These are phyloP conservation scores for Barbatosphaeria neglecta DNA, from an alignment of 495 filamentous ascomycete species.

Conservation along the genomic window DNA sequence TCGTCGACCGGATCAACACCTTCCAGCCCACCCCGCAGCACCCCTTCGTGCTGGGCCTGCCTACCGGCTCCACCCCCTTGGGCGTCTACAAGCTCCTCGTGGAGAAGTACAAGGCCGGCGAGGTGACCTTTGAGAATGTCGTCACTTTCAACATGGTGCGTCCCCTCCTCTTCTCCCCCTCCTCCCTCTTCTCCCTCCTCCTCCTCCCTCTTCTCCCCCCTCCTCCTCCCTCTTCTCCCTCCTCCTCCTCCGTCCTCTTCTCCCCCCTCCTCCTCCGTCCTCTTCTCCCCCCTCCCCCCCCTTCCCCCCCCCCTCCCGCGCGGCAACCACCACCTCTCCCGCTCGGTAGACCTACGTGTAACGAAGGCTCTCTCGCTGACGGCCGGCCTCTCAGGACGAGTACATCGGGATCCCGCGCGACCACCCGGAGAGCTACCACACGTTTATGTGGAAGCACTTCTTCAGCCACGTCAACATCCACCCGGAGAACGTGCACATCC, in stretches of 20 bases:
- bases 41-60: conserved; percentile 75
- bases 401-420: conserved; percentile 74
- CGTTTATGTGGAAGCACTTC: conserved; percentile 86
- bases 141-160: conserved; percentile 86
- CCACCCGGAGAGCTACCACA: conserved; percentile 76
- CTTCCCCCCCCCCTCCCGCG: neutral
- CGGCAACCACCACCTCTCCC: too few relatives aligned
- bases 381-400: conserved; percentile 49
- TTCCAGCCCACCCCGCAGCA: conserved; percentile 58
- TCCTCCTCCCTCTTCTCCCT: too few relatives aligned
- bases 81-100: conserved; percentile 69
- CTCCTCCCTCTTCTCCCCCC: neutral
- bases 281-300: neutral
- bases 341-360: too few relatives aligned
- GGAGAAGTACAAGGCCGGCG: conserved; percentile 60
- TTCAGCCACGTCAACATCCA: conserved; percentile 78
- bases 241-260: too few relatives aligned
- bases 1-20: conserved; percentile 63
- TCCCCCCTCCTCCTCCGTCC: too few relatives aligned
- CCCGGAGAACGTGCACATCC: conserved; percentile 70
- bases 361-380: neutral
- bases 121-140: conserved; percentile 76
- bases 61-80: conserved; percentile 70
- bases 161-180: conserved; percentile 4
- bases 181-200: neutral